Evolutionary conservation across 768 basidiomycete species (phyloP).

Genomic region (Mycena galopus): DNA sequence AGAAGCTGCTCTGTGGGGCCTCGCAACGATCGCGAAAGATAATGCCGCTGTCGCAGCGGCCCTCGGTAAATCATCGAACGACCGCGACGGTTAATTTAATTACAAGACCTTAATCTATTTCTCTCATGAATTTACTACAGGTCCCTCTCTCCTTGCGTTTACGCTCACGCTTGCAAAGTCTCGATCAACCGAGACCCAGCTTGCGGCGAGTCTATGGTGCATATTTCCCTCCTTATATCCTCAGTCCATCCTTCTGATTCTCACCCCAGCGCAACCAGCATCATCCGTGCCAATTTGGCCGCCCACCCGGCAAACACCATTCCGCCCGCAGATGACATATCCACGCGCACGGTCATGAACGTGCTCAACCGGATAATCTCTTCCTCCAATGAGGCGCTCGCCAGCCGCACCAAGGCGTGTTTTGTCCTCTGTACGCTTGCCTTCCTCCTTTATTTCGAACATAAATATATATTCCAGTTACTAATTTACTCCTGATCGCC

Average conservation of each 20-base stretch:
- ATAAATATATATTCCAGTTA: not conserved
- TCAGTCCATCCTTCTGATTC: not conserved
- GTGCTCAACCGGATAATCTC: slow-evolving; percentile 74
- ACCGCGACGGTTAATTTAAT: slow-evolving; percentile 50
- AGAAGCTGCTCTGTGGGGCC: slow-evolving; percentile 73
- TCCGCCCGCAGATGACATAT: slow-evolving; percentile 55
- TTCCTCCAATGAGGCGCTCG: slow-evolving; percentile 54
- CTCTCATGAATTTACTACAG: slow-evolving; percentile 30
- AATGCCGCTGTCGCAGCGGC: slow-evolving; percentile 64
- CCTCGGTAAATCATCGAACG: slow-evolving; percentile 58
- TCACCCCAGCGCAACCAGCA: slow-evolving; percentile 65
- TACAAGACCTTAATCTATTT: not conserved
- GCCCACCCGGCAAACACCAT: slow-evolving; percentile 33
- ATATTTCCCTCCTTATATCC: not conserved
- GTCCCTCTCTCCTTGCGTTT: slow-evolving; percentile 55
- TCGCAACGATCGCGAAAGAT: slow-evolving; percentile 77
- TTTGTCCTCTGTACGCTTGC: slow-evolving; percentile 76
- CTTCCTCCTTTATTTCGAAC: not conserved
- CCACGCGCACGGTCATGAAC: slow-evolving; percentile 74
- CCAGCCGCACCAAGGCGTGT: slow-evolving; percentile 74
- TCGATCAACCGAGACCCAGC: slow-evolving; percentile 70
- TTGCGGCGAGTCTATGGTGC: slow-evolving; percentile 80
- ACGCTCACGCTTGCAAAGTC: slow-evolving; percentile 70
- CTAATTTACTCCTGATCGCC: too few relatives aligned
- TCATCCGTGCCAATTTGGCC: slow-evolving; percentile 64